Conservation (phyloP, 116 monocot genomes). For the Trichopus zeylanicus region DNA sequence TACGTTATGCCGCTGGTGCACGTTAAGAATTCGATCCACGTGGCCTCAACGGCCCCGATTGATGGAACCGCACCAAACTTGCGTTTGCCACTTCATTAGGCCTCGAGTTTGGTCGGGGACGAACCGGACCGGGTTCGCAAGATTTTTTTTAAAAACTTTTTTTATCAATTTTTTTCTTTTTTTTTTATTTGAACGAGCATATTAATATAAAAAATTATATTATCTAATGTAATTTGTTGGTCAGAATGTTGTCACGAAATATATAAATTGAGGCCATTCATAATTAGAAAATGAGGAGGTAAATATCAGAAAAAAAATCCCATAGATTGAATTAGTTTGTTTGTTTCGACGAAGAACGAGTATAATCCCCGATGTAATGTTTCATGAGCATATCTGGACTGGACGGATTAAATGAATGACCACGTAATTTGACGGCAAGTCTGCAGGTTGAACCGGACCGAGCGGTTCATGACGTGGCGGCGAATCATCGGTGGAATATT, state of each 20-base stretch:
- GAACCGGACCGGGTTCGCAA: not conserved
- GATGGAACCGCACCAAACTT: not conserved
- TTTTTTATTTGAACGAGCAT: too few relatives aligned
- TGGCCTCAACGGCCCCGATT: not conserved
- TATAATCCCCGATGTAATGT: too few relatives aligned
- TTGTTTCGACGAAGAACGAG: too few relatives aligned
- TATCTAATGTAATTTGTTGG: too few relatives aligned
- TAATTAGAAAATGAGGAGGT: too few relatives aligned
- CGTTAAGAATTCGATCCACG: not conserved
- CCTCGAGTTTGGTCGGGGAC: too few relatives aligned
- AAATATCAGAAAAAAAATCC: not conserved
- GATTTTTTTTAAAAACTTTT: too few relatives aligned
- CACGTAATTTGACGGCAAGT: not conserved
- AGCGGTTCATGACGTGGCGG: not conserved
- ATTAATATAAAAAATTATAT: too few relatives aligned
- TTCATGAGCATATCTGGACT: too few relatives aligned
- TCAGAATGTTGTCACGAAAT: too few relatives aligned
- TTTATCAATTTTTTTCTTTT: too few relatives aligned
- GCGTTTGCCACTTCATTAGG: not conserved
- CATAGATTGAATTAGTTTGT: not conserved
- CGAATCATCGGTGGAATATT: not conserved
- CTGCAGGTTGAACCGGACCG: not conserved
- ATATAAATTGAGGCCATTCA: too few relatives aligned
- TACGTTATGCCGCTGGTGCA: not conserved
- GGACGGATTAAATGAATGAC: not conserved